phyloP scores from a whole-genome alignment of 345 rosid species.

The Gossypium rotundifolium region DNA sequence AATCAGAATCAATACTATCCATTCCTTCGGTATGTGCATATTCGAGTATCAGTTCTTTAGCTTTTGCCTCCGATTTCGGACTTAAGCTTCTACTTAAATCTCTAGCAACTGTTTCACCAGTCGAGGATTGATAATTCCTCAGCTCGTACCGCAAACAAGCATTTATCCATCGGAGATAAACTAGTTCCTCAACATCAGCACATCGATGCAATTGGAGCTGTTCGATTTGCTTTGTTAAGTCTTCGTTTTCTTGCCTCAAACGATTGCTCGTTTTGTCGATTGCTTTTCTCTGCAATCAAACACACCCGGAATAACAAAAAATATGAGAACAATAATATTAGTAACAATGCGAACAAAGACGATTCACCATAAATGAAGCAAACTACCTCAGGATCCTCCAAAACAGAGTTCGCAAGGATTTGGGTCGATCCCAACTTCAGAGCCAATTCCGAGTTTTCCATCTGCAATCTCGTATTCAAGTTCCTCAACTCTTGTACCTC shows the following conservation, averaged over 20 bases:
- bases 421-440: slow-evolving; percentile 56
- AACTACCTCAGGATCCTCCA: slow-evolving; percentile 61
- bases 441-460: slow-evolving; percentile 56
- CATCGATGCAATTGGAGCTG: slow-evolving; percentile 66
- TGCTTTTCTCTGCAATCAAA: slow-evolving; percentile 45
- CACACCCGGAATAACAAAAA: not conserved
- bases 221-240: slow-evolving; percentile 49
- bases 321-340: not conserved
- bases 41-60: slow-evolving; percentile 71
- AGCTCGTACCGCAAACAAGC: slow-evolving; percentile 88
- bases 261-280: slow-evolving; percentile 36
- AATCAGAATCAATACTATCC: slow-evolving; percentile 33
- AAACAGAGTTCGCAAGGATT: slow-evolving; percentile 47
- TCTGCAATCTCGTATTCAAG: slow-evolving; percentile 44
- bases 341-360: not conserved
- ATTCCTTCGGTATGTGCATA: slow-evolving; percentile 56
- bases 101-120: slow-evolving; percentile 73
- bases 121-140: slow-evolving; percentile 52
- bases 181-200: slow-evolving; percentile 64
- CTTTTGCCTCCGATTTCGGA: slow-evolving; percentile 69
- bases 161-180: slow-evolving; percentile 86
- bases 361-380: not conserved
- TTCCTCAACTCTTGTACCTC: slow-evolving; percentile 65
- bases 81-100: slow-evolving; percentile 77
- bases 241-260: slow-evolving; percentile 52